Evolutionary conservation across 495 filamentous ascomycete genomes (phyloP), one percentile per base, ranked within the genome.

Genomic region (Hypoxylon trugodes): DNA sequence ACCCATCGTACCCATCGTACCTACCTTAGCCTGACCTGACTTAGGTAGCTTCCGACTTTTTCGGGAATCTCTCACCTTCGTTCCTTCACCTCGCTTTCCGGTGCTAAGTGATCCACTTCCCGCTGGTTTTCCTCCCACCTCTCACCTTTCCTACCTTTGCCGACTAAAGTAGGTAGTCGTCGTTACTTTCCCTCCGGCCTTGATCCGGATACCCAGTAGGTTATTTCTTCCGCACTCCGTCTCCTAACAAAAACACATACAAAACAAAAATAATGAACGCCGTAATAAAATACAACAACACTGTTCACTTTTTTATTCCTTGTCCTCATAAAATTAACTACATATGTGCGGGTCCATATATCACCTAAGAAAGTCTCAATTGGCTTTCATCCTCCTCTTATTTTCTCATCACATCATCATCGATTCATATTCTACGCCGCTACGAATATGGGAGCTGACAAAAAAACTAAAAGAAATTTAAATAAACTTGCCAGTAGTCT

Each of bases 391-490:
- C 5, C 4, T 30, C 4, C 28, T 30, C 10, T 4, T 4, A 10
- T 5, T 10, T 4, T 30, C 28, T 30, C 28, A 6, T 43, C 50
- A 4, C 15, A 21, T 10, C 28, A 21, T 47, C 13, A 8, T 36
- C 21, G 16, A 46, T 56, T 54, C 8, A n/a, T 42, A 12, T 54
- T 16, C 43, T 46, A 24, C 26, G 10, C 22, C 52, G 19, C 10
- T 22, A 22, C 37, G n/a, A 52, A 9, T 9, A 67, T 61, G 45
- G 35, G 21, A 26, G 25, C 64, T 68, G 41, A 59, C 37, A 70
- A 48, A 42, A 48, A 37, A 16, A 49, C 50, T 30, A 55, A 48
- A 19, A 59, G 51, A 22, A 48, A 67, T 16, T 41, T 70, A 52
- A 68, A 59, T 38, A 35, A 52, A 19, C 49, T 69, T 24, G 19